Conservation (phyloP, 371 early-diverging fungal species). For the Saksenaea oblongispora region DNA sequence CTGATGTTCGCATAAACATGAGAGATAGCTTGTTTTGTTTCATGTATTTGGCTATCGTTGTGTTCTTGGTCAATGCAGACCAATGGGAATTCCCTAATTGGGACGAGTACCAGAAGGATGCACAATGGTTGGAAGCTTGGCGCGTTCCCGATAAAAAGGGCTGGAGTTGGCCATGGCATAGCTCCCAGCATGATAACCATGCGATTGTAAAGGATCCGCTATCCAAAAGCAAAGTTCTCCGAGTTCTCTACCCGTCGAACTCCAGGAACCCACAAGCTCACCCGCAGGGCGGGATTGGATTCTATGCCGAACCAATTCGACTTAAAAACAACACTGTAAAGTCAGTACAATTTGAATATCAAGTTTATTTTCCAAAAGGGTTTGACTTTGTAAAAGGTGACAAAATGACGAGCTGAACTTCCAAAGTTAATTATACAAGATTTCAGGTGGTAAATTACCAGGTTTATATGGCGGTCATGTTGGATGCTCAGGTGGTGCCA, state of each 20-base stretch:
- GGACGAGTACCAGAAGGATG: constrained; percentile 18
- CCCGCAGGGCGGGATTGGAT: constrained; percentile 53
- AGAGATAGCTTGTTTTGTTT: not conserved
- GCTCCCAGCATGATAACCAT: constrained; percentile 22
- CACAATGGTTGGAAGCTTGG: constrained; percentile 19
- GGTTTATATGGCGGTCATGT: constrained; percentile 57
- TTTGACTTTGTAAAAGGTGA: constrained; percentile 61
- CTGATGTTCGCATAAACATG: not conserved
- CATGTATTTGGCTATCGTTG: not conserved
- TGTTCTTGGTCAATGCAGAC: not conserved
- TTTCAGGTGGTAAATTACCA: constrained; percentile 52
- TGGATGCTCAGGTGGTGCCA: constrained; percentile 60
- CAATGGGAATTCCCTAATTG: constrained; percentile 24
- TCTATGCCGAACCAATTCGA: constrained; percentile 47
- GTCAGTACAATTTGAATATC: constrained; percentile 42
- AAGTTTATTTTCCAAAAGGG: constrained; percentile 51
- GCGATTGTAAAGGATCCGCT: constrained; percentile 42
- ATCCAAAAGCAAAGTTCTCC: constrained; percentile 23
- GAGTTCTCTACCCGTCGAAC: constrained; percentile 41
- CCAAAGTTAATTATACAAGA: not conserved
- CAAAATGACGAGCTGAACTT: not conserved
- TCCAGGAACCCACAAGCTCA: constrained; percentile 42
- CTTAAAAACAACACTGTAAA: constrained; percentile 23
- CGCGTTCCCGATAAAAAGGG: constrained; percentile 19
- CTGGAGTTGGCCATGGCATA: constrained; percentile 27